Evolutionary conservation across 2,329 filamentous ascomycete species (phyloP).

Genomic region (Botrytis fabae): DNA sequence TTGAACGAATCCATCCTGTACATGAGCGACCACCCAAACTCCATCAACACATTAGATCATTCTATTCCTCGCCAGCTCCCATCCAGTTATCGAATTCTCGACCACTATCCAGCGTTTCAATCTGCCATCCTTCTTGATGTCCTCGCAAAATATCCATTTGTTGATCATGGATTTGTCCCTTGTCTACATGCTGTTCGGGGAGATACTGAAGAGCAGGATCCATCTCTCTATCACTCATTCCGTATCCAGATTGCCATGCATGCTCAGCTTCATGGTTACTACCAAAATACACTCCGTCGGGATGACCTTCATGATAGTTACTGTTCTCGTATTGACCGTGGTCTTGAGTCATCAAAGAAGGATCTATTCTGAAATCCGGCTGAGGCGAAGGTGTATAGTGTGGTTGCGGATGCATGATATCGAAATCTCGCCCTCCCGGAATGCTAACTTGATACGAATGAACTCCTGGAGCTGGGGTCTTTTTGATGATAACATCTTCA

Average conservation of each 20-base stretch:
- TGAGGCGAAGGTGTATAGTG: slow-evolving; percentile 16
- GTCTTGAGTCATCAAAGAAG: slow-evolving; percentile 34
- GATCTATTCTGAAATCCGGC: slow-evolving; percentile 36
- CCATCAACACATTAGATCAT: background rate
- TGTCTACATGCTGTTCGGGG: slow-evolving; percentile 30
- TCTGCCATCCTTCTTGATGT: slow-evolving; percentile 40
- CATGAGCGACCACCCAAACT: slow-evolving; percentile 9
- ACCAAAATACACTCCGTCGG: slow-evolving; percentile 33
- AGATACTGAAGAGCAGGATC: slow-evolving; percentile 33
- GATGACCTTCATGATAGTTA: slow-evolving; percentile 26
- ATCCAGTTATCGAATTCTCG: slow-evolving; percentile 42
- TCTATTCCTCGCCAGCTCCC: slow-evolving; percentile 28
- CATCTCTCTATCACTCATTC: slow-evolving; percentile 25
- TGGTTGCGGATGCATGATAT: slow-evolving; percentile 34
- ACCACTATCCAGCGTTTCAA: slow-evolving; percentile 37
- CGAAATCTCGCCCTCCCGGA: slow-evolving; percentile 40
- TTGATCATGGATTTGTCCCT: slow-evolving; percentile 36
- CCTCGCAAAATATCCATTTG: slow-evolving; percentile 38
- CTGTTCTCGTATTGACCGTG: slow-evolving; percentile 29
- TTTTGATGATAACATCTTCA: slow-evolving; percentile 49
- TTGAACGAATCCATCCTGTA: slow-evolving; percentile 16
- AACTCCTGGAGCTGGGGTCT: slow-evolving; percentile 40
- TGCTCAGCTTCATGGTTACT: slow-evolving; percentile 30
- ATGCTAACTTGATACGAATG: slow-evolving; percentile 43
- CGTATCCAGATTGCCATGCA: slow-evolving; percentile 30